A percentile compares a stretch with the other conserved stretches of the same genome.
These are phyloP conservation scores for Tetrapyrgos nigripes DNA, from an alignment of 1,284 basidiomycete species.

Conservation along the genomic window DNA sequence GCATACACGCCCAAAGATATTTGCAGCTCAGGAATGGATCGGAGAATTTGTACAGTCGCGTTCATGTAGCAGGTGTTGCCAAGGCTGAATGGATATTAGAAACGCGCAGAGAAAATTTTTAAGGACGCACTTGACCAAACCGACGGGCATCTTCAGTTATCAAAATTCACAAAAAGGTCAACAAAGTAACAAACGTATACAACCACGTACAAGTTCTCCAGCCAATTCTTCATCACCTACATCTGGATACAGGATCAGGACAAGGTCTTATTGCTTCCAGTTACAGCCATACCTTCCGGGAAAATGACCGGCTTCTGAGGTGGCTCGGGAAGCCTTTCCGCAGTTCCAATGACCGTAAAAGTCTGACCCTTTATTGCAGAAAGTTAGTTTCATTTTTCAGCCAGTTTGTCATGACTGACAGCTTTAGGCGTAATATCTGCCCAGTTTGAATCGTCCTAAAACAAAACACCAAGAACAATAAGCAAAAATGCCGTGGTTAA, in stretches of 20 bases:
- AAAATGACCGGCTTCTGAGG: conserved; percentile 85
- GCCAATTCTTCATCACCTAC: conserved; percentile 87
- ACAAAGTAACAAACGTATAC: too few species aligned
- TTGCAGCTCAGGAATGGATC: conserved; percentile 90
- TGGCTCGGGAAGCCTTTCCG: conserved; percentile 89
- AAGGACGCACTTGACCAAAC: conserved; percentile 61
- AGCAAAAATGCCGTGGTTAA: not conserved
- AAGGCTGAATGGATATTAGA: conserved; percentile 46
- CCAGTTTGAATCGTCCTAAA: conserved; percentile 86
- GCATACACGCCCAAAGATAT: conserved; percentile 62
- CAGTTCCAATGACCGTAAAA: conserved; percentile 91
- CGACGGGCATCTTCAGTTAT: conserved; percentile 70
- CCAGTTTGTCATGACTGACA: conserved; percentile 48
- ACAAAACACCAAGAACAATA: too few species aligned
- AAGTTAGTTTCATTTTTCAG: not conserved
- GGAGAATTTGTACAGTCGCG: conserved; percentile 90
- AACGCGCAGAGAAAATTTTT: conserved; percentile 24
- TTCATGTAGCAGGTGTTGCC: conserved; percentile 98
- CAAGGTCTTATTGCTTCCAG: not conserved
- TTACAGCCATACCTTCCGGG: conserved; percentile 66
- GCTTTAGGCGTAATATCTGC: conserved; percentile 83
- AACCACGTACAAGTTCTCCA: conserved; percentile 66
- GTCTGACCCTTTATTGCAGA: conserved; percentile 63
- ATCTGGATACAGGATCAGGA: conserved; percentile 55
- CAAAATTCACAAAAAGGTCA: conserved; percentile 2